Conservation (phyloP, 2,329 filamentous ascomycete species). For the Talaromyces sp. region DNA sequence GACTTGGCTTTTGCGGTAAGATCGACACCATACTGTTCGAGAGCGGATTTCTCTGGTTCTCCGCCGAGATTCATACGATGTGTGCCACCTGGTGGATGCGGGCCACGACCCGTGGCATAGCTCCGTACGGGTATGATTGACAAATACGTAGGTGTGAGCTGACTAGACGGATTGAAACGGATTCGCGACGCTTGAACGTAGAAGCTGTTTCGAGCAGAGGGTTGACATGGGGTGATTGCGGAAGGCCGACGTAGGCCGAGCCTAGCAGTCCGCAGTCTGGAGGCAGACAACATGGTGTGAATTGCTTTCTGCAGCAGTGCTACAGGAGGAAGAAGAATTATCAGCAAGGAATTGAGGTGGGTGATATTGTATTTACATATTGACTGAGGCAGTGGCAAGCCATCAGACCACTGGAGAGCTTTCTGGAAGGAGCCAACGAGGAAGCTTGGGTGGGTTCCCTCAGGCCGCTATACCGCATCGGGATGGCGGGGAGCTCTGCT, state of each 20-base stretch:
- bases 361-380: neutral
- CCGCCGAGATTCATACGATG: slow-evolving; percentile 88
- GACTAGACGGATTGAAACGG: slow-evolving; percentile 19
- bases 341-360: no score
- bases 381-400: slow-evolving; percentile 9
- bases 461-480: neutral
- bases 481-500: neutral
- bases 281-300: slow-evolving; percentile 30
- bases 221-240: slow-evolving; percentile 25
- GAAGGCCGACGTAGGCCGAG: slow-evolving; percentile 32
- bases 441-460: neutral
- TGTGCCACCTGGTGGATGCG: slow-evolving; percentile 86
- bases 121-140: neutral
- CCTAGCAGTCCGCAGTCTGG: slow-evolving; percentile 35
- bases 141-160: slow-evolving; percentile 13
- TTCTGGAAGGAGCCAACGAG: slow-evolving; percentile 34
- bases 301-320: neutral
- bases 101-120: slow-evolving; percentile 60
- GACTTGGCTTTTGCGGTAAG: slow-evolving; percentile 79
- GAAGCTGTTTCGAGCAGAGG: slow-evolving; percentile 25
- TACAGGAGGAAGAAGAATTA: neutral
- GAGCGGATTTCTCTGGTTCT: slow-evolving; percentile 74
- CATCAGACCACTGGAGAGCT: slow-evolving; percentile 23
- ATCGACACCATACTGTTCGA: slow-evolving; percentile 90
- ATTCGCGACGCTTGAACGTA: slow-evolving; percentile 22